Percentiles rank a stretch among this genome's conserved stretches.
Conservation (phyloP, 2,329 filamentous ascomycete genomes). For the Celoporthe dispersa region DNA sequence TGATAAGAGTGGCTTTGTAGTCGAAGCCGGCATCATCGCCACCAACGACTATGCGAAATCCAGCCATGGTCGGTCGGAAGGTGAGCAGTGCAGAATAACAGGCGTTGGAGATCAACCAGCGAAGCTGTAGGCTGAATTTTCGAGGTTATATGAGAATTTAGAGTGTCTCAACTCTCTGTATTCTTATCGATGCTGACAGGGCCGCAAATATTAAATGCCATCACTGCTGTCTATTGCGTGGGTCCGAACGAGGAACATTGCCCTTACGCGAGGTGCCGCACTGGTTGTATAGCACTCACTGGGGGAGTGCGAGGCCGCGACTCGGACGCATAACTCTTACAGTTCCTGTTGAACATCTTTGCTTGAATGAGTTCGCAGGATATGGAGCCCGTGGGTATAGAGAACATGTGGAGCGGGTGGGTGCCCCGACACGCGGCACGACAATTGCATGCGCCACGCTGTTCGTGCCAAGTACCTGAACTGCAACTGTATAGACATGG, state of each 20-base stretch:
- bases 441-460: not conserved
- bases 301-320: not conserved
- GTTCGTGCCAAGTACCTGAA: not conserved
- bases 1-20: slow-evolving; percentile 80
- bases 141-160: not conserved
- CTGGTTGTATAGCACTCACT: not conserved
- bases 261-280: not conserved
- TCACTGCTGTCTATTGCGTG: not conserved
- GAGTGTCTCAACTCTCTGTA: not conserved
- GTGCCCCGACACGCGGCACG: slow-evolving; percentile 9
- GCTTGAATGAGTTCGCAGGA: not conserved
- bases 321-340: not conserved
- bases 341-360: not conserved
- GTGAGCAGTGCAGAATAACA: not conserved
- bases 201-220: not conserved
- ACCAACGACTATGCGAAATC: slow-evolving; percentile 22
- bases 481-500: not conserved
- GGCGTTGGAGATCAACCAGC: not conserved
- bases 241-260: not conserved
- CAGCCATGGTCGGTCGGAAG: slow-evolving; percentile 11
- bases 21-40: slow-evolving; percentile 69
- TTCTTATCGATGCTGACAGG: not conserved
- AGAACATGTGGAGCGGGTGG: not conserved
- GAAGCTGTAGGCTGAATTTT: not conserved
- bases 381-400: not conserved